Conservation (phyloP, 2,329 filamentous ascomycete genomes). For the Penicillium sp. region DNA sequence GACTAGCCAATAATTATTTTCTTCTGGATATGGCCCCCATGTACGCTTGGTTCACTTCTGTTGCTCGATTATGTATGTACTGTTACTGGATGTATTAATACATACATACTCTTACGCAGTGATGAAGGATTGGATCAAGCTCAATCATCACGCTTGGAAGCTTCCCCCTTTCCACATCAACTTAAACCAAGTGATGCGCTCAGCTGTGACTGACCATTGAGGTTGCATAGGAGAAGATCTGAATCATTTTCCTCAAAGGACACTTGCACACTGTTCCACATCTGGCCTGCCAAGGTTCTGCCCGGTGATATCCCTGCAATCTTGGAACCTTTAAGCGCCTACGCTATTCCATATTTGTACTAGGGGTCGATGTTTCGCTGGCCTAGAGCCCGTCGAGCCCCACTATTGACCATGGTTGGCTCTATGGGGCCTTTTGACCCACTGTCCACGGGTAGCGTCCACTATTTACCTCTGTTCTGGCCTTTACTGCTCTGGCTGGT, state of each 20-base stretch:
- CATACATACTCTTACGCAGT: background rate
- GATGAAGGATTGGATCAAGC: background rate
- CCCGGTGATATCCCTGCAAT: background rate
- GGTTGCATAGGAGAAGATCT: background rate
- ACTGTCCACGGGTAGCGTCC: background rate
- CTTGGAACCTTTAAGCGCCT: background rate
- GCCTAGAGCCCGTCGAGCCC: background rate
- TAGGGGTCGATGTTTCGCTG: background rate
- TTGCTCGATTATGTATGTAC: background rate
- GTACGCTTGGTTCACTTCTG: background rate
- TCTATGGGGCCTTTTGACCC: background rate
- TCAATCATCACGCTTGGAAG: background rate
- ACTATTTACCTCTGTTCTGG: background rate
- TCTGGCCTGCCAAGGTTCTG: background rate
- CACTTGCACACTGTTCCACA: background rate
- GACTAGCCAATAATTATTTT: background rate
- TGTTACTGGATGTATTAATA: background rate
- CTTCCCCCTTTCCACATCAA: background rate
- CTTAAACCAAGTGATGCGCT: background rate
- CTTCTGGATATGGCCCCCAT: background rate
- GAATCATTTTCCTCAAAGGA: background rate
- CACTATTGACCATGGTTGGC: background rate
- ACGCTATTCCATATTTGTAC: background rate
- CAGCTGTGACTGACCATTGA: background rate
- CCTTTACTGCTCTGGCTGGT: background rate